Evolutionary conservation across 2,329 filamentous ascomycete species (phyloP), one percentile per base, ranked within the genome.

Genomic region (Pyrenochaeta sp.): DNA sequence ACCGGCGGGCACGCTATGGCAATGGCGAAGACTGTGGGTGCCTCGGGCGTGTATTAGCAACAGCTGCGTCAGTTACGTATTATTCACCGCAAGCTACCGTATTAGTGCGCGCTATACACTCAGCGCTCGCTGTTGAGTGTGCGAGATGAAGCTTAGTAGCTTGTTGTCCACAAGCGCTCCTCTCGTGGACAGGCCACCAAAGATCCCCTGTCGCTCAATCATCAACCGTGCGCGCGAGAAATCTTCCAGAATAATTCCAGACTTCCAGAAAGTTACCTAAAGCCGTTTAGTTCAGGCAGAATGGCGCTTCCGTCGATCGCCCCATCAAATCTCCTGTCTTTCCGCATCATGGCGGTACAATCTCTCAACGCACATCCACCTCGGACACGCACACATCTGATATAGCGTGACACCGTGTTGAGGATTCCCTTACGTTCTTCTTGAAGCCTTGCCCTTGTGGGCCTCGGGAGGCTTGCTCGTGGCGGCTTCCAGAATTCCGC

Each of bases 251-350:
- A 71, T 47, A 46, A 53, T 56, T 62, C 47, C 52, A 57, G 52
- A 40, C 64, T 75, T 77, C 74, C 66, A 72, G 74, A 76, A 76
- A 63, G 47, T 63, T 76, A 56, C 73, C 65, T 36, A 45, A 73
- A 66, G 28, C 46, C 55, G 63, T 24, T 43, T 69, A 71, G 59
- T 47, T 53, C 61, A 50, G 55, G 52, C 58, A 58, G 54, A 55
- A 56, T 48, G 55, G 56, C 63, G 62, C 66, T 64, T 62, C 60
- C 52, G 69, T 66, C 65, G 65, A 70, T 74, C 69, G 47, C 58
- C 67, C 60, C 53, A 47, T 58, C 50, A 19, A 61, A 54, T 61
- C 61, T 64, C 63, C 57, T 62, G 54, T 62, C 60, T 52, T 50
- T 6, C 56, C 59, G 62, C 65, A 60, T 70, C 40, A 66, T 59